Evolutionary conservation across 768 basidiomycete species (phyloP).

Genomic region (Psilocybe tampanensis): DNA sequence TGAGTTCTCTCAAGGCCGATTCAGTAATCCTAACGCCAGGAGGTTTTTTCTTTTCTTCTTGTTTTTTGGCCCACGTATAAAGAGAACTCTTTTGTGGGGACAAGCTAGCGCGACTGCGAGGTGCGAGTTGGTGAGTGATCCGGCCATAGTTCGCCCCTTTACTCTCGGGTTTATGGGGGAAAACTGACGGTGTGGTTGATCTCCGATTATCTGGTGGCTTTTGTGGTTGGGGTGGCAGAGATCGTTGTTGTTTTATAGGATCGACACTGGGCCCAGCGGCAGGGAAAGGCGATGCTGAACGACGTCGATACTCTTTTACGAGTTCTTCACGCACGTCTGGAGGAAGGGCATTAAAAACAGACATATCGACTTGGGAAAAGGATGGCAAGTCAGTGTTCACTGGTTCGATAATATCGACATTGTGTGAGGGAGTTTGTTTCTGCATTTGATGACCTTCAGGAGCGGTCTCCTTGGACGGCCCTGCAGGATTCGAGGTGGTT

Average conservation of each 20-base stretch:
- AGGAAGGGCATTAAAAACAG: conserved; percentile 72
- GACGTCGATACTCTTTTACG: conserved; percentile 64
- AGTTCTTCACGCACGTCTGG: conserved; percentile 70
- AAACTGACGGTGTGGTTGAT: conserved; percentile 28
- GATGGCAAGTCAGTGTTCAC: conserved; percentile 54
- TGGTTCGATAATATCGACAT: conserved; percentile 7
- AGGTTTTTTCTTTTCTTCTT: conserved; percentile 23
- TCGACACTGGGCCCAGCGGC: conserved; percentile 12
- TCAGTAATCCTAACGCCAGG: conserved; percentile 49
- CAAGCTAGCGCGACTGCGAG: conserved; percentile 45
- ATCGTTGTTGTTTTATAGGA: not conserved
- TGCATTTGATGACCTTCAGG: not conserved
- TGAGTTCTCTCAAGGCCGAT: conserved; percentile 60
- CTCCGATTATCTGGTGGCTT: conserved; percentile 9
- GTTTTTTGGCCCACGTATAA: conserved; percentile 33
- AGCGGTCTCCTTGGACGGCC: conserved; percentile 10
- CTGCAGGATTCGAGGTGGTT: conserved; percentile 17
- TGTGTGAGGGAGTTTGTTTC: conserved; percentile 15
- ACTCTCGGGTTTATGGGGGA: conserved; percentile 28
- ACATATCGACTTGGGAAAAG: conserved; percentile 75
- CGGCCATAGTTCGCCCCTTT: conserved; percentile 53
- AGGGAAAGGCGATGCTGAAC: conserved; percentile 52
- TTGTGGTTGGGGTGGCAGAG: not conserved
- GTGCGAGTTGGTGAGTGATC: conserved; percentile 66
- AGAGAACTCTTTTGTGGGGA: conserved; percentile 35